phyloP scores from a whole-genome alignment of 768 basidiomycete genomes.

The Hirschioporus abietinus region DNA sequence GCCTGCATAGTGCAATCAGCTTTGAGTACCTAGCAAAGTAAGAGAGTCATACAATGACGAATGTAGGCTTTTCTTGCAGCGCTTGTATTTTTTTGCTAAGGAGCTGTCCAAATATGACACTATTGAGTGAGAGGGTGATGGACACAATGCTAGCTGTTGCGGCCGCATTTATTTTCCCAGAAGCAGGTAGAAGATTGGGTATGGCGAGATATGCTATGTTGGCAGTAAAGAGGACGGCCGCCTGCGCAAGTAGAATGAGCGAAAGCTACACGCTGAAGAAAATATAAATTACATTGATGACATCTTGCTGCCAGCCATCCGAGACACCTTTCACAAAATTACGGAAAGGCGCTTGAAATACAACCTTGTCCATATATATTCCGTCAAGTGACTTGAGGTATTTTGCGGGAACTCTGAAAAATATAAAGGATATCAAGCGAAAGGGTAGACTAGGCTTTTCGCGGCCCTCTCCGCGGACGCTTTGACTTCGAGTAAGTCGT shows the following conservation, averaged over 20 bases:
- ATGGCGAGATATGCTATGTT: neutral
- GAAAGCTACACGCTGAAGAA: too few species aligned
- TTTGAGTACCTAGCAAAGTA: neutral
- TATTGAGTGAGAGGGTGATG: neutral
- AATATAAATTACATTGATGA: neutral
- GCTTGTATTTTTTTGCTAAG: neutral
- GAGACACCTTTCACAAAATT: neutral
- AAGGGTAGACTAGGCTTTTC: neutral
- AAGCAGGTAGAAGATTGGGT: neutral
- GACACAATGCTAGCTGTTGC: neutral
- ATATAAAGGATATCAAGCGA: neutral
- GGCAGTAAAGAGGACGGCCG: neutral
- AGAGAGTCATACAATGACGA: neutral
- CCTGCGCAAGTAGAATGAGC: neutral
- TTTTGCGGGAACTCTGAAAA: neutral
- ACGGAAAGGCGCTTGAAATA: neutral
- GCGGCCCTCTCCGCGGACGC: neutral
- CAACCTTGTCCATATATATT: neutral
- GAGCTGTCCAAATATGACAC: neutral
- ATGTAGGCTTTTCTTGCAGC: neutral
- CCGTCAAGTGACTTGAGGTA: neutral
- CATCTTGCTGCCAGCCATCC: neutral
- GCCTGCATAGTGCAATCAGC: neutral
- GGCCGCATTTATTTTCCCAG: neutral
- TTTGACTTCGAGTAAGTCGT: neutral